Percentiles rank a stretch among this genome's conserved stretches.
These are phyloP conservation scores for Funneliformis caledonium DNA, from an alignment of 371 early-diverging fungal genomes.

Conservation along the genomic window DNA sequence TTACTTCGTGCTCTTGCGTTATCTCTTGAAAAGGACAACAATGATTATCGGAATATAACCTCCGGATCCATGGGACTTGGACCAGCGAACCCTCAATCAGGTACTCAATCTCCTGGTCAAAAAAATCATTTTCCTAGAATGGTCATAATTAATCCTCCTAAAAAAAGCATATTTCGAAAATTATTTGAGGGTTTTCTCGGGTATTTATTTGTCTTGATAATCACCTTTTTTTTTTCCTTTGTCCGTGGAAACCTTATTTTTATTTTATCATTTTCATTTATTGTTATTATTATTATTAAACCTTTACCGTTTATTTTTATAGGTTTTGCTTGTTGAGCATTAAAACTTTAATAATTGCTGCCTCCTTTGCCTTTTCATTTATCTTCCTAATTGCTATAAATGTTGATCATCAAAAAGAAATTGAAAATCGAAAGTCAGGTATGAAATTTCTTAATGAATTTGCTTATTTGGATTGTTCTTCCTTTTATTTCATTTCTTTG, in stretches of 20 bases:
- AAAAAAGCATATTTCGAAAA: background rate
- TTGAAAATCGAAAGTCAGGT: conserved; percentile 14
- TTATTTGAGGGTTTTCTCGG: background rate
- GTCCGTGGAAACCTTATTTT: background rate
- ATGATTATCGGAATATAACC: background rate
- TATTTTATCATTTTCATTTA: background rate
- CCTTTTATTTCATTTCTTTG: background rate
- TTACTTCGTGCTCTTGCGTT: background rate
- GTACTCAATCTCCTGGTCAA: background rate
- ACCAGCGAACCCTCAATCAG: background rate
- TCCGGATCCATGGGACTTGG: background rate
- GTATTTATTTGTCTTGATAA: background rate
- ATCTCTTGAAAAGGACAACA: background rate
- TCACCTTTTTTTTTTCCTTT: background rate
- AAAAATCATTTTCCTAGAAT: background rate
- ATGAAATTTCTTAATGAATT: background rate
- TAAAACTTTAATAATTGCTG: background rate
- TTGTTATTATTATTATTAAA: background rate
- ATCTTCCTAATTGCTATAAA: background rate
- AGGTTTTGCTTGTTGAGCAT: background rate
- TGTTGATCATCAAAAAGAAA: background rate
- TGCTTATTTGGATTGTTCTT: background rate
- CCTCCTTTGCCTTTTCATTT: background rate
- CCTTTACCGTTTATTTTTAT: background rate
- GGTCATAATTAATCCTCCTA: background rate